phyloP scores from a whole-genome alignment of 345 rosid genomes.

The Balakata baccata region DNA sequence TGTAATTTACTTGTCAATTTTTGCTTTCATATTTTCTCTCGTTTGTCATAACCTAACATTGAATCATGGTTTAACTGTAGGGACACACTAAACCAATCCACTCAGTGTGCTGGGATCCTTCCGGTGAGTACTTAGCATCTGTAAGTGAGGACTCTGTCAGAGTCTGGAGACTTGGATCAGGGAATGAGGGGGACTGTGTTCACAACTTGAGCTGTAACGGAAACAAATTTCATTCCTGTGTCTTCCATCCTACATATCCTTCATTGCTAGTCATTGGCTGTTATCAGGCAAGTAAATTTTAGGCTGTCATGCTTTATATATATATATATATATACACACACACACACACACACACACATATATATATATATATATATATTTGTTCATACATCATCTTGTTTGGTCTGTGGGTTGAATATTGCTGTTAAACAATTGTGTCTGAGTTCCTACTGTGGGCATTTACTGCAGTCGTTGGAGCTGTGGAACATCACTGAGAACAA shows the following conservation, averaged over 20 bases:
- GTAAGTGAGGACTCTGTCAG: constrained; percentile 90
- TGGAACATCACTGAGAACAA: constrained; percentile 89
- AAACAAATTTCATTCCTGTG: constrained; percentile 79
- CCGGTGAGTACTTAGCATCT: constrained; percentile 80
- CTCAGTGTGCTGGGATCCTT: constrained; percentile 89
- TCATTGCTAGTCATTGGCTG: constrained; percentile 84
- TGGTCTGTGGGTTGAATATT: neutral
- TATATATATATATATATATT: neutral
- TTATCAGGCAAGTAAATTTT: constrained; percentile 62
- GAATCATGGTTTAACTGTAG: constrained; percentile 30
- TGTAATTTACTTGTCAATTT: too few relatives aligned
- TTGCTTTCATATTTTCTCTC: neutral
- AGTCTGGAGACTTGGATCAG: constrained; percentile 86
- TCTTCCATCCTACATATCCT: constrained; percentile 73
- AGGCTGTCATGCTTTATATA: neutral
- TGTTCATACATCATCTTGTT: neutral
- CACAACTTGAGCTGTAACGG: constrained; percentile 90
- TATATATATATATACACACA: neutral
- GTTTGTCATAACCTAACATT: neutral
- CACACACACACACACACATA: too few relatives aligned
- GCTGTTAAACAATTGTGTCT: neutral
- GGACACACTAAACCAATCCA: constrained; percentile 74
- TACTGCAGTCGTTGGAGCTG: constrained; percentile 77
- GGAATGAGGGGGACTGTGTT: constrained; percentile 81
- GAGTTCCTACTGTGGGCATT: constrained; percentile 8